Base-by-base conservation (phyloP, 768 basidiomycete species). In the Xerocomellus amylosporus region DNA sequence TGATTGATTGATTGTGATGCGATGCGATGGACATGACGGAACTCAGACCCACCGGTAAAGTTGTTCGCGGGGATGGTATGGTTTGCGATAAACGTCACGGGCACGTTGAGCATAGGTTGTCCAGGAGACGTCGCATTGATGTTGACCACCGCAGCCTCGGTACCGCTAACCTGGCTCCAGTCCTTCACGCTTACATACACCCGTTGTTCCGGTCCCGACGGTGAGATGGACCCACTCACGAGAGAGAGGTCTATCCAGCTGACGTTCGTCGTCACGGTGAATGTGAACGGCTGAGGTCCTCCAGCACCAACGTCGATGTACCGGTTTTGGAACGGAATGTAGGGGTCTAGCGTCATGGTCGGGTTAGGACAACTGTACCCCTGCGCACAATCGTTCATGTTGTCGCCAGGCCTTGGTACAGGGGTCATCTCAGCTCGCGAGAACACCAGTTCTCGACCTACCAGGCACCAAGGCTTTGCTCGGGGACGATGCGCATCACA, bases 391-490 rank as follows among this genome's bases (percentile, higher is more conserved):
- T 87, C 78, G 68, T 78, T 76, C 36, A 70, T 71, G 60, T 86
- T 84, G 68, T 87, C 86, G 36, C 86, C 86, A 0, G 86, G 86
- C 83, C 83, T 84, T 36, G 24, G 46, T 14, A 7, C 22, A 38
- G 5, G 20, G 20, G 20, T 20, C 13, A 13, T 20, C 39, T 40
- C 19, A 13, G 39, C 39, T 40, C 20, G 39, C 8, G 37, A n/a
- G 37, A 40, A 14, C 12, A 38, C 34, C 20, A 22, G n/a, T 26
- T 48, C 33, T 10, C 17, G 46, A 51, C 72, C 40, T 56, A 81
- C 84, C 84, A 88, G 38, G 84, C 81, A 17, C 82, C 85, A 2
- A 74, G 63, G 17, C 77, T 81, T 12, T 82, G 80, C 73, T 88
- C 86, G 1, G 81, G 78, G 3, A 77, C 76, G 50, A 86, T 78